Base-by-base conservation (phyloP, 164 flowering plant genomes). In the Macadamia tetraphylla region DNA sequence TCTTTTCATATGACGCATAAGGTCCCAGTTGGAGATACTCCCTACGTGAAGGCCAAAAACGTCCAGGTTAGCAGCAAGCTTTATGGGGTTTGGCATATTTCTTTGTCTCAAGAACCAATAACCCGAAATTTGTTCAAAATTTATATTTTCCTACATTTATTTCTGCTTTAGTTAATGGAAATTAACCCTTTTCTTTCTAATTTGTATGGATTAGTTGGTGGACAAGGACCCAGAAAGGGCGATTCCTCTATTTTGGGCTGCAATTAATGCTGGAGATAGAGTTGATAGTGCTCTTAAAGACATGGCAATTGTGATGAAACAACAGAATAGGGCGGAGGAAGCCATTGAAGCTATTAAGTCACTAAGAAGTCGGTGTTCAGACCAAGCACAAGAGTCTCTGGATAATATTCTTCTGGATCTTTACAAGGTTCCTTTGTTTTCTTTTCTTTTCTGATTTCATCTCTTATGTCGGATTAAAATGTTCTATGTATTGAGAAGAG, bases 351-450 rank as follows among this genome's bases (percentile, higher is more conserved):
- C 57, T 17, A 53, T 53, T 53, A 92, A 53, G 57, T 53, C 57
- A 11, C 6, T 17, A 17, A 53, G 57, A 53, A 53, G 57, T 17
- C n/a, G 57, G 17, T 53, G 57, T 53, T 53, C 57, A 17, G 57
- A 53, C 17, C 57, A 53, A 17, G n/a, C 57, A n/a, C 57, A 53
- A 53, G 57, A 53, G 18, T 17, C 18, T 53, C 57, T 17, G 13
- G 98, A 95, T 64, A 95, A 95, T 68, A 92, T 95, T 67, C 91
- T 95, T 14, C 67, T 95, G 23, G 99, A 92, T 77, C 93, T 95
- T 10, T 95, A 86, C 79, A 95, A 95, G 99, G 99, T 92, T 62
- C 9, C 13, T 46, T 46, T 46, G 1, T 46, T 46, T 11, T 46
- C 51, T 11, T 46, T 11, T 1, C 7, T 46, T 46, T 46, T 3